Base-by-base conservation (phyloP, 345 rosid species). In the Carallia brachiata region DNA sequence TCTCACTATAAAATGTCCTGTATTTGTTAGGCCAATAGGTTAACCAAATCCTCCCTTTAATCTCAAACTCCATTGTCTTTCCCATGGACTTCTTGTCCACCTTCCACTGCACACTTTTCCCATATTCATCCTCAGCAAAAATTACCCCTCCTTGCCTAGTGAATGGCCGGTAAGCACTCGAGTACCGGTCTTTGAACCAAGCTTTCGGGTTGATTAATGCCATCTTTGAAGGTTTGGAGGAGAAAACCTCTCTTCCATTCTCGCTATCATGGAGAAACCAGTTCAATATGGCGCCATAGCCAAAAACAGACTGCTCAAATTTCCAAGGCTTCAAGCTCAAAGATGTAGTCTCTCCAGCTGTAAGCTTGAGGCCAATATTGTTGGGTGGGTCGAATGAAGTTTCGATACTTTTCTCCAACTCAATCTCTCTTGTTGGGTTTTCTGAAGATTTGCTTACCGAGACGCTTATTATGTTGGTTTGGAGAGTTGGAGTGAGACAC, bases 11-110 rank as follows among this genome's bases (percentile, higher is more conserved):
- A 58, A 83, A 85, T 9, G 96, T 84, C 70, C 80, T 86, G 52
- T 87, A 81, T 75, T 86, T 93, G 40, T 93, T 89, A 53, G 97
- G 98, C 98, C 94, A 91, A 79, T 93, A 93, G 32, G 96, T 93
- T 68, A 91, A 60, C 90, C 95, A 91, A 81, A 93, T 92, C 77
- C 93, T 79, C 30, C 98, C 94, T 73, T 78, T 87, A 13, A 93
- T 76, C 47, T 93, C 98, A 86, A 86, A 91, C 77, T 88, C 95
- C 90, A 91, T 86, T 0, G 84, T 86, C 70, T 68, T 88, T 36
- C 97, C 96, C 2, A 75, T 44, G 2, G 81, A 83, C 39, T 32
- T 75, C 69, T 82, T 86, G 52, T 87, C 97, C 36, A 94, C 79
- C 50, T 84, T 94, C 98, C 96, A 91, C 63, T 71, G 70, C 23